A percentile compares a stretch with the other conserved stretches of the same genome.
phyloP scores from a whole-genome alignment of 2,329 filamentous ascomycete species.

The Calonectria pteridis region DNA sequence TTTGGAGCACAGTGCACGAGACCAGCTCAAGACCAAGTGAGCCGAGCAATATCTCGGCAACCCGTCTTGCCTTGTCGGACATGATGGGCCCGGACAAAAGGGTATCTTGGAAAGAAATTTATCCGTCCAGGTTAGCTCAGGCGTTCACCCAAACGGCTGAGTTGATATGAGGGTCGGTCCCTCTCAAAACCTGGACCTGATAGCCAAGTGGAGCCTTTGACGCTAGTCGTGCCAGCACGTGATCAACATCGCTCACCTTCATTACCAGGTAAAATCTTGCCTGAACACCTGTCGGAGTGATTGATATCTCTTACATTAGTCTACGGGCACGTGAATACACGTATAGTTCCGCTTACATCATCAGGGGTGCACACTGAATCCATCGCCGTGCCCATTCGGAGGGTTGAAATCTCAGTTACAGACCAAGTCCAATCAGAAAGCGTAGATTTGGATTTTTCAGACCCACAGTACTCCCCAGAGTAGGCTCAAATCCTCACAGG shows the following conservation, averaged over 20 bases:
- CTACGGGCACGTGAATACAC: background rate
- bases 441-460: background rate
- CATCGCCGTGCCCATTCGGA: background rate
- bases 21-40: constrained; percentile 56
- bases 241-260: background rate
- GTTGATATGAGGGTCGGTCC: background rate
- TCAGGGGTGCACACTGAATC: background rate
- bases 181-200: background rate
- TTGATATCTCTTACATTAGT: background rate
- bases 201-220: background rate
- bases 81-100: background rate
- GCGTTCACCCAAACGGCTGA: background rate
- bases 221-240: background rate
- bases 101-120: background rate
- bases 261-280: too few relatives aligned
- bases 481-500: too few relatives aligned
- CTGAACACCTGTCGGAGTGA: too few relatives aligned
- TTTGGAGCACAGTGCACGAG: constrained; percentile 55
- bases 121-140: background rate
- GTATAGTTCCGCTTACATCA: background rate
- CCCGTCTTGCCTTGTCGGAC: constrained; percentile 36
- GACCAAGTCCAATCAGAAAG: too few relatives aligned
- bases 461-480: too few relatives aligned
- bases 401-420: too few relatives aligned
- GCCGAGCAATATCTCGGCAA: constrained; percentile 56